Percentiles rank a stretch among this genome's conserved stretches.
These are phyloP conservation scores for Colletotrichum musae DNA, from an alignment of 2,329 filamentous ascomycete species.

Conservation along the genomic window DNA sequence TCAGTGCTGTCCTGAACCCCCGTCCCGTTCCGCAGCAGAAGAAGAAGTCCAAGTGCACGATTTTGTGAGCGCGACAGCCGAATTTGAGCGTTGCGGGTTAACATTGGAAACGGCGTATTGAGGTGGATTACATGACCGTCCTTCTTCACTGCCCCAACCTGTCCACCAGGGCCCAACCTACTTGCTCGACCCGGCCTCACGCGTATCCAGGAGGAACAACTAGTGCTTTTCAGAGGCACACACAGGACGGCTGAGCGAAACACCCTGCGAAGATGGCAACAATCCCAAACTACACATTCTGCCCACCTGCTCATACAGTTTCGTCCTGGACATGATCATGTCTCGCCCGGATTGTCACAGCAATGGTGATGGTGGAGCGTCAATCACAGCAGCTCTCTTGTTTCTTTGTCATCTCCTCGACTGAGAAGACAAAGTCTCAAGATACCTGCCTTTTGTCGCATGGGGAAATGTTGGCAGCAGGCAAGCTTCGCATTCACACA, in stretches of 20 bases:
- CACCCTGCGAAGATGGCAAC: slow-evolving; percentile 27
- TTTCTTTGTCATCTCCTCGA: slow-evolving; percentile 3
- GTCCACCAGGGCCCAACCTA: slow-evolving; percentile 29
- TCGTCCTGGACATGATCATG: slow-evolving; percentile 2
- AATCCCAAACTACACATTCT: slow-evolving; percentile 17
- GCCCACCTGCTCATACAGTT: not conserved
- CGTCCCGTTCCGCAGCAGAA: slow-evolving; percentile 69
- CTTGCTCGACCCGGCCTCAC: slow-evolving; percentile 25
- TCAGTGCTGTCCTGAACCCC: slow-evolving; percentile 80
- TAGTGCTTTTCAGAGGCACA: slow-evolving; percentile 22
- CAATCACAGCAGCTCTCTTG: slow-evolving; percentile 1
- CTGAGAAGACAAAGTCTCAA: not conserved
- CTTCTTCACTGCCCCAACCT: slow-evolving; percentile 17
- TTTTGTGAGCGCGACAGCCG: slow-evolving; percentile 67
- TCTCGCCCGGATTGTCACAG: not conserved
- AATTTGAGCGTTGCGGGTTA: slow-evolving; percentile 27
- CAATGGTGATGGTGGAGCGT: not conserved
- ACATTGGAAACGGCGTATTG: slow-evolving; percentile 36
- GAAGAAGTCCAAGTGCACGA: slow-evolving; percentile 78
- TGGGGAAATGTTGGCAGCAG: slow-evolving; percentile 28
- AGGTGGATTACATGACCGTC: slow-evolving; percentile 23
- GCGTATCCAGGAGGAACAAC: slow-evolving; percentile 23
- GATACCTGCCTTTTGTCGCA: slow-evolving; percentile 8
- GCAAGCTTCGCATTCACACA: slow-evolving; percentile 42
- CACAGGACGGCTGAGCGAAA: slow-evolving; percentile 17